phyloP scores from a whole-genome alignment of 371 early-diverging fungal species.

The Mortierella sp. region DNA sequence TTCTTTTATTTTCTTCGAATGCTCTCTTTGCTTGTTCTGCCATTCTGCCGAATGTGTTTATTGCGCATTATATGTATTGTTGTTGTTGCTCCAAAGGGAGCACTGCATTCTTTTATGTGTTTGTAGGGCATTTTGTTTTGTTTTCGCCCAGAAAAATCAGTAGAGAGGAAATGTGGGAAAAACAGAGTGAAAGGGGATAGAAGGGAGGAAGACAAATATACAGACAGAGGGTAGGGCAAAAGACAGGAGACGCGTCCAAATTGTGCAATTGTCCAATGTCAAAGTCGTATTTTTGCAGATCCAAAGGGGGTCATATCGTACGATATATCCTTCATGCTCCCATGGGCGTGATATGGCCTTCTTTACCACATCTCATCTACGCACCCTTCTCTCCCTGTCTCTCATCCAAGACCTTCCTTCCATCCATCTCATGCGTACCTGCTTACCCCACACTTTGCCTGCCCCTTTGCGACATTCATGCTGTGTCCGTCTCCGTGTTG shows the following conservation, averaged over 20 bases:
- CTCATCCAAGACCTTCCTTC: too few relatives aligned
- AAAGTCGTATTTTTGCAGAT: not conserved
- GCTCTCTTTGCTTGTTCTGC: not conserved
- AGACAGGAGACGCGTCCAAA: not conserved
- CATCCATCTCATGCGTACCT: too few relatives aligned
- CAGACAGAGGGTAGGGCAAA: not conserved
- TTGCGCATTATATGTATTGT: not conserved
- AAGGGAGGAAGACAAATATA: not conserved
- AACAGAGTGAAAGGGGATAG: not conserved
- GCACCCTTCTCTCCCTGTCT: too few relatives aligned
- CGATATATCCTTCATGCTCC: too few relatives aligned
- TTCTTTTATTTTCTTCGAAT: not conserved
- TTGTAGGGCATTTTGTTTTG: not conserved
- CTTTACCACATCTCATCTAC: too few relatives aligned
- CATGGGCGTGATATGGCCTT: too few relatives aligned
- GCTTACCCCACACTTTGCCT: too few relatives aligned
- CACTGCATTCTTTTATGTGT: not conserved
- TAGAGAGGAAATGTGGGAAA: not conserved
- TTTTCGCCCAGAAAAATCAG: not conserved
- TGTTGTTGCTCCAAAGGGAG: not conserved
- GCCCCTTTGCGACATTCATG: too few relatives aligned
- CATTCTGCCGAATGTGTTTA: not conserved
- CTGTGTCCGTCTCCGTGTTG: too few relatives aligned
- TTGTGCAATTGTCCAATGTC: not conserved
- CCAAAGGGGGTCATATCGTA: not conserved